phyloP scores from a whole-genome alignment of 805 yeast species.

The Pichia gijzeniarum region DNA sequence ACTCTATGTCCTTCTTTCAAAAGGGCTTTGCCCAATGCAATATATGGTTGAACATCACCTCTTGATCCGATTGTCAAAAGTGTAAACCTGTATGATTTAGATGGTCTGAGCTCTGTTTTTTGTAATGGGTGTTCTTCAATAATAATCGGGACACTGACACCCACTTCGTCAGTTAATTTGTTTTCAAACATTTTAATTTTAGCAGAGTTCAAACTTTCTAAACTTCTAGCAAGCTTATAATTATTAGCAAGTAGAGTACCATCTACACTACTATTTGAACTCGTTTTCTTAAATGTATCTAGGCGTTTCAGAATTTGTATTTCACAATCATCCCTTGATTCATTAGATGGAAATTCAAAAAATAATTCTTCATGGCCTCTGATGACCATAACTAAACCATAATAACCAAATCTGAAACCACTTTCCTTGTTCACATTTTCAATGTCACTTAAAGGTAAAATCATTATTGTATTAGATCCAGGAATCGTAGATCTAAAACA shows the following conservation, averaged over 20 bases:
- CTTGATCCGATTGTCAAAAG: conserved; percentile 88
- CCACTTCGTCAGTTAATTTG: conserved; percentile 50
- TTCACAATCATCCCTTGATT: conserved; percentile 70
- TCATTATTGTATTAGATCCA: conserved; percentile 73
- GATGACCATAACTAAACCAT: conserved; percentile 62
- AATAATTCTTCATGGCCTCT: conserved; percentile 72
- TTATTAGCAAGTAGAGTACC: conserved; percentile 19
- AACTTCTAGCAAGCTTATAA: not conserved
- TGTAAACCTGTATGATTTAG: conserved; percentile 51
- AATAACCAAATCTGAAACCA: conserved; percentile 63
- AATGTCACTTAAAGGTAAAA: conserved; percentile 68
- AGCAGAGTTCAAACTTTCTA: conserved; percentile 42
- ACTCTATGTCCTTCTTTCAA: conserved; percentile 77
- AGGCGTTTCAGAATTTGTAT: conserved; percentile 43
- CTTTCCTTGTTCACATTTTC: conserved; percentile 63
- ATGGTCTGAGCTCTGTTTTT: conserved; percentile 41
- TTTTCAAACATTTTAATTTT: conserved; percentile 63
- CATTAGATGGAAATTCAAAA: conserved; percentile 64
- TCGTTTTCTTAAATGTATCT: conserved; percentile 32
- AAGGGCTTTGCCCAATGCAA: conserved; percentile 79
- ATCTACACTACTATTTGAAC: conserved; percentile 7
- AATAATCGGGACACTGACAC: conserved; percentile 61
- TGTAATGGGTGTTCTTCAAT: conserved; percentile 54
- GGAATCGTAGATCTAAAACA: conserved; percentile 79
- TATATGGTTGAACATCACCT: conserved; percentile 96